Conservation (phyloP, 148 eudicot species). For the Amaranthus cruentus region DNA sequence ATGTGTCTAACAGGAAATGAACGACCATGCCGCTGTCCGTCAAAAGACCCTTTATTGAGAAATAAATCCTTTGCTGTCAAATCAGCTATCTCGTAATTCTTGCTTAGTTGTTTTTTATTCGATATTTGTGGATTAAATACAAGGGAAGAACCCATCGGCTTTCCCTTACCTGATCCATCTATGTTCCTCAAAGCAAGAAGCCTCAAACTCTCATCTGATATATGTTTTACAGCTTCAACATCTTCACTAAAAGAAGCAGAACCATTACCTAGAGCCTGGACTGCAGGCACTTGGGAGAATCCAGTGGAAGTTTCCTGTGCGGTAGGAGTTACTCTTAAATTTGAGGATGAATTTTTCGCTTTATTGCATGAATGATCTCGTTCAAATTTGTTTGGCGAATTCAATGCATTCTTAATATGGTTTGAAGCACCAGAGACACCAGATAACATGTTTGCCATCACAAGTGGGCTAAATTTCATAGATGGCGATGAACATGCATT, state of each 20-base stretch:
- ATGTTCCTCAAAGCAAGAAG: conserved; percentile 23
- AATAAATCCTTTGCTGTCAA: conserved; percentile 19
- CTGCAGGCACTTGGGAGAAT: conserved; percentile 24
- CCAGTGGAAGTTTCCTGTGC: conserved; percentile 27
- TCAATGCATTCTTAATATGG: conserved; percentile 14
- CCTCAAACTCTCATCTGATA: conserved; percentile 33
- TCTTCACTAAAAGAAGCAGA: conserved; percentile 28
- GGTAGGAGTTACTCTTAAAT: conserved; percentile 21
- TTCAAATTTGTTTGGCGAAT: conserved; percentile 16
- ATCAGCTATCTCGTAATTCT: conserved; percentile 9
- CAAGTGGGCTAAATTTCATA: conserved; percentile 9
- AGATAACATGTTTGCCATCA: conserved; percentile 18
- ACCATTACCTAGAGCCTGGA: conserved; percentile 16
- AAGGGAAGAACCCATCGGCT: conserved; percentile 22
- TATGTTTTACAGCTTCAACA: conserved; percentile 19
- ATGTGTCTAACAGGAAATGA: conserved; percentile 8
- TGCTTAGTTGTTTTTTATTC: conserved; percentile 17
- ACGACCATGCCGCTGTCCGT: conserved; percentile 25
- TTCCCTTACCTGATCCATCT: conserved; percentile 18
- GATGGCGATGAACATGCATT: conserved; percentile 7
- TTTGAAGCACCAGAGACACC: conserved; percentile 28
- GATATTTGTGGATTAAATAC: conserved; percentile 22
- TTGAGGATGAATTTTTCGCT: conserved; percentile 12
- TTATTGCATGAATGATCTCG: conserved; percentile 15
- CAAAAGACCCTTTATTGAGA: conserved; percentile 22